Conservation (phyloP, 352 stramenopile species). For the Pythium aphanidermatum region DNA sequence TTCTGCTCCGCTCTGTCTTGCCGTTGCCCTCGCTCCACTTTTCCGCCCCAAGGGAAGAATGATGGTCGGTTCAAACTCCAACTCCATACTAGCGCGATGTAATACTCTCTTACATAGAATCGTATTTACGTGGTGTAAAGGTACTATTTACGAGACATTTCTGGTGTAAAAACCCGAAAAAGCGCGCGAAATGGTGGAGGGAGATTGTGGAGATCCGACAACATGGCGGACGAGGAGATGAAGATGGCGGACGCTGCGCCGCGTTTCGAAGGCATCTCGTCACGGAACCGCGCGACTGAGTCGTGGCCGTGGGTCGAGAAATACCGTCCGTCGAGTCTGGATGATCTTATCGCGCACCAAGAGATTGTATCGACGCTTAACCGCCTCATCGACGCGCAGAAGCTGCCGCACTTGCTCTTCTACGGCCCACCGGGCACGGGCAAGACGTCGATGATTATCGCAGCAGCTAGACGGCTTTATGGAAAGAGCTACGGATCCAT, state of each 20-base stretch:
- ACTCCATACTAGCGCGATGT: too few relatives aligned
- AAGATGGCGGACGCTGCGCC: constrained; percentile 46
- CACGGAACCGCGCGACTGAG: constrained; percentile 70
- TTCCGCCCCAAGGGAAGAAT: constrained; percentile 2
- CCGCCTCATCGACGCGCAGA: constrained; percentile 93
- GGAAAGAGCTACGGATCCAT: constrained; percentile 93
- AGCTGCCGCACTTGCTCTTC: constrained; percentile 96
- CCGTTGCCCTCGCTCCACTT: neutral
- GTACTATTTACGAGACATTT: too few relatives aligned
- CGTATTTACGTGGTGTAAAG: too few relatives aligned
- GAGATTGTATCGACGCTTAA: constrained; percentile 97
- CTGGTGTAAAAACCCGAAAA: too few relatives aligned
- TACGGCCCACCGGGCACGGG: constrained; percentile 96
- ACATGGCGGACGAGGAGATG: constrained; percentile 63
- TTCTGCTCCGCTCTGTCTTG: neutral
- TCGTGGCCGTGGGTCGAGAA: constrained; percentile 98
- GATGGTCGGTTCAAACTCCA: constrained; percentile 5
- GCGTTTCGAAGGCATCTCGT: constrained; percentile 80
- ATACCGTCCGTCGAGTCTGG: constrained; percentile 92
- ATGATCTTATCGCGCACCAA: constrained; percentile 96
- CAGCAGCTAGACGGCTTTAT: constrained; percentile 93
- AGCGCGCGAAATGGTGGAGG: constrained; percentile 12
- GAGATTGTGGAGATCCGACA: neutral
- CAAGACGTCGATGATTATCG: constrained; percentile 98
- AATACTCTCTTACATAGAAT: too few relatives aligned